Evolutionary conservation across 257 asterid genomes (phyloP), one percentile per base, ranked within the genome.

Genomic region (Marsdenia floribunda): DNA sequence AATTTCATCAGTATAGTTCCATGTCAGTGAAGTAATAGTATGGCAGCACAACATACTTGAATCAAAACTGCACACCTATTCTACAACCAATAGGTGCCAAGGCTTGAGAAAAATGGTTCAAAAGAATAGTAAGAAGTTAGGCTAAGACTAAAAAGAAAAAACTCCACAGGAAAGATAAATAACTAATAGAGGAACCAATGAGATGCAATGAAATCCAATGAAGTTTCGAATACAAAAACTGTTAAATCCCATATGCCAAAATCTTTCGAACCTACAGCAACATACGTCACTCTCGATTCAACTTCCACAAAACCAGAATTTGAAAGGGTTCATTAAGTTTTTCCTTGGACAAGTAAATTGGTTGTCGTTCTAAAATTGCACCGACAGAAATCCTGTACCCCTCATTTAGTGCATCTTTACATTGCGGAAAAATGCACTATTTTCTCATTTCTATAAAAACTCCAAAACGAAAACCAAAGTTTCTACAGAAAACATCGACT

Each of bases 1-100:
- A 77, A 77, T 64, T 70, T 64, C 74, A 80, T 78, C 70, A 82
- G 73, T 15, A 54, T 40, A 35, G 5, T 19, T 38, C 59, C 66
- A 26, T 64, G 40, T 38, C 37, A 73, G 0, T 65, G n/a, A 38
- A 42, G 50, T 37, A 78, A 42, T 35, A 18, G 4, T 6, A 44
- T 66, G 16, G 11, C 50, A 38, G 12, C 42, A 66, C n/a, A 35
- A 38, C 16, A 38, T 64, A 37, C 21, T 12, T 16, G 2, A 33
- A 37, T 37, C 1, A 24, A 37, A 64, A 64, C 15, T 26, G 52
- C 14, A 19, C 4, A 15, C 52, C 14, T n/a, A 55, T 2, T 22
- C 16, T 21, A 66, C 52, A 37, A 38, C 29, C 71, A 38, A 24
- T 11, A 66, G 29, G 18, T 66, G 26, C 52, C 38, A 66, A 66